A percentile compares a stretch with the other conserved stretches of the same genome.
Evolutionary conservation across 192 early-diverging fungal species (phyloP).

Genomic region (Dimargaris xerosporica): DNA sequence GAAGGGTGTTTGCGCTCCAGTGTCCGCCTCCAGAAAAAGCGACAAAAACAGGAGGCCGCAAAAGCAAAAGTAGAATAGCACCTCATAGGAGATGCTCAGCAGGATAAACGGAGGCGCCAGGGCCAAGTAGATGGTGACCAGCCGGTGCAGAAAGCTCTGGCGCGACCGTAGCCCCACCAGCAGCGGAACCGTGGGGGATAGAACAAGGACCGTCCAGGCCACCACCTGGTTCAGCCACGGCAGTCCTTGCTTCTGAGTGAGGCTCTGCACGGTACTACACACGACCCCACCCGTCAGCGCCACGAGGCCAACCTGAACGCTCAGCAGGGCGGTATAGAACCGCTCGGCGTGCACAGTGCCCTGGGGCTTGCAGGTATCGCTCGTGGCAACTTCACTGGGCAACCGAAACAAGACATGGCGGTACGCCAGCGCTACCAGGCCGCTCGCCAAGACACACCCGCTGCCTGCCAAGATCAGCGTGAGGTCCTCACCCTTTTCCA

Average conservation of each 20-base stretch:
- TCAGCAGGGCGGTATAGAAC: conserved; percentile 19
- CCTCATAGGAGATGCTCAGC: conserved; percentile 82
- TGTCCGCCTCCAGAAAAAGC: conserved; percentile 51
- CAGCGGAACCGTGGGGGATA: conserved; percentile 23
- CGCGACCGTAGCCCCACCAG: conserved; percentile 27
- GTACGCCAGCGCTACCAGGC: conserved; percentile 19
- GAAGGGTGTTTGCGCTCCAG: conserved; percentile 3
- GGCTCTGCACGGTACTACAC: conserved; percentile 18
- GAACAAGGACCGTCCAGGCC: conserved; percentile 26
- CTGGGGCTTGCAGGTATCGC: too few relatives aligned
- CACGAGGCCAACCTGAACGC: conserved; percentile 24
- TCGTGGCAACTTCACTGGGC: neutral
- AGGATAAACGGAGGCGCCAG: conserved; percentile 78
- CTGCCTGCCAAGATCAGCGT: conserved; percentile 37
- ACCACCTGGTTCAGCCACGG: conserved; percentile 21
- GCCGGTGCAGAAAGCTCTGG: conserved; percentile 64
- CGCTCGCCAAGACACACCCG: conserved; percentile 21
- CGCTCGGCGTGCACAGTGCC: too few relatives aligned
- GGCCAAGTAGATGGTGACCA: conserved; percentile 67
- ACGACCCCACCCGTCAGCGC: conserved; percentile 24
- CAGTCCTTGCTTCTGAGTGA: conserved; percentile 23
- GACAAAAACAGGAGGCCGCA: conserved; percentile 54
- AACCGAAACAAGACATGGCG: neutral
- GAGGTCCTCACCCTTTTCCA: conserved; percentile 66
- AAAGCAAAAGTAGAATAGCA: conserved; percentile 76